phyloP scores from a whole-genome alignment of 768 basidiomycete species.

The Wakefieldia striispora region DNA sequence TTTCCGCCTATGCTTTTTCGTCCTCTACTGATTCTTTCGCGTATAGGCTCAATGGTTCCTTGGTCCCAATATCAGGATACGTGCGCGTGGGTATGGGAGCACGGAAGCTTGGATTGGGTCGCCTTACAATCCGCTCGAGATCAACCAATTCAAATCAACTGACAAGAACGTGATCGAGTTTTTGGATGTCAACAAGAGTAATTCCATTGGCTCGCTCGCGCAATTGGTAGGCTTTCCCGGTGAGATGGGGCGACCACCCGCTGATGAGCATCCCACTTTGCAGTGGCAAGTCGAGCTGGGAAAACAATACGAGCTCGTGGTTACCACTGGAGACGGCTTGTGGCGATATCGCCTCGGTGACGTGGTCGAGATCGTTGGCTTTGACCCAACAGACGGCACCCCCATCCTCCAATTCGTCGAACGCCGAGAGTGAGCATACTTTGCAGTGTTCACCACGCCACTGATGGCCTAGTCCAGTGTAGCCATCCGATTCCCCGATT shows the following conservation, averaged over 20 bases:
- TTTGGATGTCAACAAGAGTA: conserved; percentile 9
- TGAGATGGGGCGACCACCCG: not conserved
- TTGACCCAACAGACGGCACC: conserved; percentile 15
- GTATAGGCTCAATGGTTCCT: conserved; percentile 15
- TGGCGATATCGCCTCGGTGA: conserved; percentile 25
- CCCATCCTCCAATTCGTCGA: conserved; percentile 19
- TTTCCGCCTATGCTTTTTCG: not conserved
- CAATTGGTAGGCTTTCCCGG: not conserved
- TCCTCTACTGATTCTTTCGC: not conserved
- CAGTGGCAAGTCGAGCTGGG: conserved; percentile 20
- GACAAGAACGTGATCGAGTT: conserved; percentile 8
- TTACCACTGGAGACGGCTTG: conserved; percentile 18
- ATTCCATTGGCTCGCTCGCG: not conserved
- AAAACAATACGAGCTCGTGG: conserved; percentile 16
- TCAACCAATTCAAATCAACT: conserved; percentile 7
- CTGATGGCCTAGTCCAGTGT: not conserved
- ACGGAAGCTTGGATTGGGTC: conserved; percentile 10
- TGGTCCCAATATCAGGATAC: conserved; percentile 2
- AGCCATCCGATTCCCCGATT: conserved; percentile 7
- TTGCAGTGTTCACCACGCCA: too few relatives aligned
- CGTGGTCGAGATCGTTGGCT: conserved; percentile 19
- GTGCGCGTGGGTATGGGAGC: not conserved
- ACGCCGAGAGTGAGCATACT: not conserved
- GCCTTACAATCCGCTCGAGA: conserved; percentile 4
- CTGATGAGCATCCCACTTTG: not conserved